These are phyloP conservation scores for Ilex paraguariensis DNA, from an alignment of 305 asterid genomes.

Conservation along the genomic window DNA sequence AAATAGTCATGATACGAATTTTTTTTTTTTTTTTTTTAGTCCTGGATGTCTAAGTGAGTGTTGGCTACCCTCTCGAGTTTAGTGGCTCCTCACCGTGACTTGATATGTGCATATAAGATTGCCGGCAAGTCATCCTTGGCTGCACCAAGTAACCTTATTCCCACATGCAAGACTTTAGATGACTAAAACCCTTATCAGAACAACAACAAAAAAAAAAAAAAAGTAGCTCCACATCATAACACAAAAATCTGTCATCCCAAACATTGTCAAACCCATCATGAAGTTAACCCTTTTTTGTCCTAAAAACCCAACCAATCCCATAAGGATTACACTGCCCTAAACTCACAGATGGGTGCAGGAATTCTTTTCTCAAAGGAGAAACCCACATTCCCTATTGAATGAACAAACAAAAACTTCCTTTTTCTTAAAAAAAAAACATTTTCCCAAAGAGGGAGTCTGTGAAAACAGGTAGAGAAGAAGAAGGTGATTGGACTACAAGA, in stretches of 20 bases:
- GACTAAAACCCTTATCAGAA: conserved; percentile 10
- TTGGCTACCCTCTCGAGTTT: too few species aligned
- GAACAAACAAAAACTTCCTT: conserved; percentile 2
- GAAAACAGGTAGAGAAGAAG: conserved; percentile 1
- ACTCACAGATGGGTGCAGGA: conserved; percentile 10
- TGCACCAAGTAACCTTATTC: conserved; percentile 38
- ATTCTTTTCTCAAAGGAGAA: conserved; percentile 18
- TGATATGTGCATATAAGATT: background rate
- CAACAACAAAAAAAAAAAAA: too few species aligned
- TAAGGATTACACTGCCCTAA: background rate
- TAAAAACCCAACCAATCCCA: conserved; percentile 13
- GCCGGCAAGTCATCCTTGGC: conserved; percentile 96
- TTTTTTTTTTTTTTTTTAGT: too few species aligned
- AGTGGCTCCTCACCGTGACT: background rate
- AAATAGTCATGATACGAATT: too few species aligned
- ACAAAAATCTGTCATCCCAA: background rate
- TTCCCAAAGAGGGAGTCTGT: conserved; percentile 3
- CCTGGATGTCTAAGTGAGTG: too few species aligned
- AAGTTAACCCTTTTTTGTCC: too few species aligned
- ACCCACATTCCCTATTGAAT: conserved; percentile 15
- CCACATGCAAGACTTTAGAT: conserved; percentile 61
- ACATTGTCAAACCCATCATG: background rate
- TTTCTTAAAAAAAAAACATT: conserved; percentile 6
- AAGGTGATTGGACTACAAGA: conserved; percentile 24
- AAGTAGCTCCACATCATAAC: too few species aligned